Evolutionary conservation across 2,329 filamentous ascomycete genomes (phyloP), one percentile per base, ranked within the genome.

Genomic region (Pseudocercospora eumusae): DNA sequence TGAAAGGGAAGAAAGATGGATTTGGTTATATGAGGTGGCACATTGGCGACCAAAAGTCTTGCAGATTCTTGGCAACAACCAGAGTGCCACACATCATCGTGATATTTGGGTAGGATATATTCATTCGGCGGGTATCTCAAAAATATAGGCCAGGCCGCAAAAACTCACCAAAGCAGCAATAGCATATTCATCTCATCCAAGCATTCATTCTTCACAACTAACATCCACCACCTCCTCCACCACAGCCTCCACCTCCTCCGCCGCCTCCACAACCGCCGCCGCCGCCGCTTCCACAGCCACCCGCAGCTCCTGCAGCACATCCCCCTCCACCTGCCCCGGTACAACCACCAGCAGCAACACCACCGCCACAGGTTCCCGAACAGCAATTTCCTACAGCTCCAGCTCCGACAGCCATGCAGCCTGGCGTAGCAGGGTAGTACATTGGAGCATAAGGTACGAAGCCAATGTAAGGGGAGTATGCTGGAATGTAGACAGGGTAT

Each of bases 351-450:
- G 62, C 65, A 21, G 65, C 66, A 15, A 64, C 63, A 33, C 66
- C 78, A 2, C 76, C 69, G 56, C 74, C 75, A 61, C 73, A 75
- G 47, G 80, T 84, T 1, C 76, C 82, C 1, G 75, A 75, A 42
- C 75, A 79, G 66, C 83, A 85, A 61, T 79, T 80, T 0, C 82
- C 82, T 25, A 68, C 66, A 18, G 71, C 76, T 0, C 80, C 80
- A 2, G 70, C 27, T 0, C 65, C 69, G 6, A 77, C 65, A 62
- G 73, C 77, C 75, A 80, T 79, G 64, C 79, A 83, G 2, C 72
- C 70, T 11, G 81, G 81, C 59, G 80, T 78, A 15, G 71, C 70
- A 2, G 77, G 70, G 65, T 82, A 83, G 27, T 78, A 73, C 44
- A 71, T 63, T 0, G 66, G 64, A 10, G 62, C 75, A 11, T 73